phyloP scores from a whole-genome alignment of 2,329 filamentous ascomycete species.

The Penicillium sp. region DNA sequence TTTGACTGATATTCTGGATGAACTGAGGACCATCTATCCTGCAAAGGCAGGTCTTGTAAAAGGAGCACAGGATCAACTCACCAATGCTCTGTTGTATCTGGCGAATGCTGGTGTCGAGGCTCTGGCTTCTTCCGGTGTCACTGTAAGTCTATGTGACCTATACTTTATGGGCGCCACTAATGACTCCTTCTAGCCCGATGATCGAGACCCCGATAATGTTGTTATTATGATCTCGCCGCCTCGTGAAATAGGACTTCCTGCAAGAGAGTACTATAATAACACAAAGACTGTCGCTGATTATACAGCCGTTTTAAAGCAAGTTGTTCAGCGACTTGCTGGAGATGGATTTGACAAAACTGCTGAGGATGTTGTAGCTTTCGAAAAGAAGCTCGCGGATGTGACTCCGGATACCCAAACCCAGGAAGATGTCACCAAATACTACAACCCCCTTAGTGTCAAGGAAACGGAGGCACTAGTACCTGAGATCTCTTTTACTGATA shows the following conservation, averaged over 20 bases:
- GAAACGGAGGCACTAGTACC: constrained; percentile 57
- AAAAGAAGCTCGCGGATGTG: constrained; percentile 58
- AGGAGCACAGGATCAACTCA: constrained; percentile 27
- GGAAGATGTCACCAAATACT: constrained; percentile 63
- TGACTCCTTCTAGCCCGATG: constrained; percentile 40
- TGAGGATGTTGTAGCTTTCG: constrained; percentile 54
- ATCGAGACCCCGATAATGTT: constrained; percentile 55
- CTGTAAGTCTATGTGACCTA: constrained; percentile 23
- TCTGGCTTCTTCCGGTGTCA: constrained; percentile 31
- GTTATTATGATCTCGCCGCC: constrained; percentile 47
- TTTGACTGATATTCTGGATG: constrained; percentile 54
- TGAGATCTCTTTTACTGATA: constrained; percentile 51
- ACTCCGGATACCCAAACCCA: constrained; percentile 58
- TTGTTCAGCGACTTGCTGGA: constrained; percentile 40
- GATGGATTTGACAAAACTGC: constrained; percentile 27
- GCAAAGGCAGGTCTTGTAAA: constrained; percentile 23
- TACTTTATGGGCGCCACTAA: neutral
- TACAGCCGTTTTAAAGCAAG: constrained; percentile 41
- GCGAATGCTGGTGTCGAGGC: constrained; percentile 36
- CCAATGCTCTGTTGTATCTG: constrained; percentile 36
- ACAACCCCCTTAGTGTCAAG: constrained; percentile 60
- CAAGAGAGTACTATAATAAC: constrained; percentile 60
- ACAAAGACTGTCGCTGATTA: constrained; percentile 53
- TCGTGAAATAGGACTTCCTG: constrained; percentile 55
- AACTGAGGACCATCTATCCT: constrained; percentile 50